These are phyloP conservation scores for Choanephora cucurbitarum DNA, from an alignment of 371 early-diverging fungal species.

Conservation along the genomic window DNA sequence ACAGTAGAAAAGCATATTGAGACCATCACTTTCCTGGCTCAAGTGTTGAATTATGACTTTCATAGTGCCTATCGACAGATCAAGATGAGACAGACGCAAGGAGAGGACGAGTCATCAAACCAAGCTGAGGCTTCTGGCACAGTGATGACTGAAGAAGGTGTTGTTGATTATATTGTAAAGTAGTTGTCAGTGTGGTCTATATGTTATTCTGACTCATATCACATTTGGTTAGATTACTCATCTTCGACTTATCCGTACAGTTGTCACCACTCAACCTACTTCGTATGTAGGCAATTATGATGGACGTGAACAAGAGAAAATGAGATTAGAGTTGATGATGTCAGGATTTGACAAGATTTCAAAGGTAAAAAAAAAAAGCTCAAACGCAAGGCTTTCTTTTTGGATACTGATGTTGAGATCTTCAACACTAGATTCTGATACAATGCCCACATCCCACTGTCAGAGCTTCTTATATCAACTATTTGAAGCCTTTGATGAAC, in stretches of 20 bases:
- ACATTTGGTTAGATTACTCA: constrained; percentile 48
- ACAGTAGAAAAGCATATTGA: constrained; percentile 52
- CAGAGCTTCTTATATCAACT: constrained; percentile 45
- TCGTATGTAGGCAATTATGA: constrained; percentile 36
- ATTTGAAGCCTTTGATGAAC: constrained; percentile 41
- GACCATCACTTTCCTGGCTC: constrained; percentile 48
- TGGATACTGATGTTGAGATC: too few species aligned
- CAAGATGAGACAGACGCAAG: constrained; percentile 23
- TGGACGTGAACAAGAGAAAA: constrained; percentile 47
- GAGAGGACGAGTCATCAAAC: constrained; percentile 4
- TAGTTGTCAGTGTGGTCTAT: too few species aligned
- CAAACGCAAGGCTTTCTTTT: constrained; percentile 17
- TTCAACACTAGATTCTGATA: constrained; percentile 49
- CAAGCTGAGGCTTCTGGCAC: constrained; percentile 19
- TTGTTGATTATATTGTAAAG: constrained; percentile 53
- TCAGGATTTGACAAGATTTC: constrained; percentile 55
- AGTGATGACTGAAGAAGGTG: constrained; percentile 58
- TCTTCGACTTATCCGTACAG: constrained; percentile 45
- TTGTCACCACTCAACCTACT: constrained; percentile 48
- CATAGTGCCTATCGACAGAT: constrained; percentile 50
- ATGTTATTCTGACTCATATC: too few species aligned
- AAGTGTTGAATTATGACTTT: constrained; percentile 50
- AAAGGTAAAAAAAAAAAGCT: constrained; percentile 26
- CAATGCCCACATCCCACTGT: constrained; percentile 66
- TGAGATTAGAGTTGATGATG: constrained; percentile 50